These are phyloP conservation scores for Taxillus chinensis DNA, from an alignment of 164 flowering plant species.

Conservation along the genomic window DNA sequence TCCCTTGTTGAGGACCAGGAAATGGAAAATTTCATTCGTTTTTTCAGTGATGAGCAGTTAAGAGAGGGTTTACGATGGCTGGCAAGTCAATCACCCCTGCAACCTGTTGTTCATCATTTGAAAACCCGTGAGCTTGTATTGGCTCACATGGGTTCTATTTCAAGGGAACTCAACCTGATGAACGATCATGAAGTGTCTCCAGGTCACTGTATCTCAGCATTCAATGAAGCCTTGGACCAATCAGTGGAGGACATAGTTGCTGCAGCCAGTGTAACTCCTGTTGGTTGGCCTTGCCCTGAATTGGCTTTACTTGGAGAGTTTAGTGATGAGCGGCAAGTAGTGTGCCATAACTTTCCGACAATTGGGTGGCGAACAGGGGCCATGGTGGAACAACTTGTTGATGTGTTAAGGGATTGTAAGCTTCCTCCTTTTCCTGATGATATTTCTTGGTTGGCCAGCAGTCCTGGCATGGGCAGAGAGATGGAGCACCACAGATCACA, in stretches of 20 bases:
- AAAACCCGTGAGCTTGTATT: conserved; percentile 52
- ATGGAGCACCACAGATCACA: conserved; percentile 34
- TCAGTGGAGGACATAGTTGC: conserved; percentile 31
- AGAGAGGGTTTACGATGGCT: conserved; percentile 74
- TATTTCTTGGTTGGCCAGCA: conserved; percentile 42
- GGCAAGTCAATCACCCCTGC: conserved; percentile 54
- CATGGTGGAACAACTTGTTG: conserved; percentile 27
- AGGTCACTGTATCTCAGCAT: conserved; percentile 47
- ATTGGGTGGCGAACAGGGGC: conserved; percentile 61
- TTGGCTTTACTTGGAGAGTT: conserved; percentile 36
- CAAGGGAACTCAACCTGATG: conserved; percentile 32
- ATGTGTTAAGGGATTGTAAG: conserved; percentile 29
- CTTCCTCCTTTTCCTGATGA: conserved; percentile 57
- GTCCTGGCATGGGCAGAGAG: conserved; percentile 28
- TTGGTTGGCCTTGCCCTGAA: conserved; percentile 87
- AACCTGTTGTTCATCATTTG: conserved; percentile 36
- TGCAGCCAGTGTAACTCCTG: conserved; percentile 42
- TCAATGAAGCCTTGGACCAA: conserved; percentile 65
- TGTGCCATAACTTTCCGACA: conserved; percentile 38
- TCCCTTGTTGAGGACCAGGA: conserved; percentile 24
- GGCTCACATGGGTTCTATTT: conserved; percentile 34
- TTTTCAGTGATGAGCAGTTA: conserved; percentile 47
- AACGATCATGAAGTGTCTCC: conserved; percentile 37
- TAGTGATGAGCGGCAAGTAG: conserved; percentile 29
- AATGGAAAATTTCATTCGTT: conserved; percentile 24